Conservation (phyloP, 1,284 basidiomycete species). For the Ustanciosporium gigantosporum region DNA sequence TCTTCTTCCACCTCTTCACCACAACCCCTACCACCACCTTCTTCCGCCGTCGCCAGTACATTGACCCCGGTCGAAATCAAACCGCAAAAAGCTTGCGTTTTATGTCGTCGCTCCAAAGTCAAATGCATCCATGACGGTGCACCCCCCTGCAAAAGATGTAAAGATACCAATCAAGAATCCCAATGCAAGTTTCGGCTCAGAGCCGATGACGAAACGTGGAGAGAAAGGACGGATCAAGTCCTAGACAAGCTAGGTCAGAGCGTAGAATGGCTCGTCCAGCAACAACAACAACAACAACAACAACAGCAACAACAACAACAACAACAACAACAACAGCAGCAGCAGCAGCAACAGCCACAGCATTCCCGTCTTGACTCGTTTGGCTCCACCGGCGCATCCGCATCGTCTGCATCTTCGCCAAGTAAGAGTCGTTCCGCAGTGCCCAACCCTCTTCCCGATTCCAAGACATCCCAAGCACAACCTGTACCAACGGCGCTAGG, state of each 20-base stretch:
- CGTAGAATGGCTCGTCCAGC: conserved; percentile 42
- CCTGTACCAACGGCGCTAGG: not conserved
- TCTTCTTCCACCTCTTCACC: too few relatives aligned
- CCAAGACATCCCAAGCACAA: not conserved
- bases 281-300: conserved; percentile 12
- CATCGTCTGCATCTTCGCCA: not conserved
- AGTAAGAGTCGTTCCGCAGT: not conserved
- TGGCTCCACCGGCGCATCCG: not conserved
- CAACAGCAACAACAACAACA: conserved; percentile 2
- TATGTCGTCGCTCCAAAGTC: conserved; percentile 47
- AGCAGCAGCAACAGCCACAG: conserved; percentile 4
- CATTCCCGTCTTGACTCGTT: conserved; percentile 9
- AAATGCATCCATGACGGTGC: conserved; percentile 51
- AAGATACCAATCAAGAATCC: conserved; percentile 32
- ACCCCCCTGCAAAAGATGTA: conserved; percentile 50
- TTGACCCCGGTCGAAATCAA: conserved; percentile 39
- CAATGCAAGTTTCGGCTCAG: conserved; percentile 55
- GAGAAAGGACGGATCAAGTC: conserved; percentile 48
- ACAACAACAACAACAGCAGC: too few relatives aligned
- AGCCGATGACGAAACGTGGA: conserved; percentile 48
- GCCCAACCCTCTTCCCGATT: not conserved
- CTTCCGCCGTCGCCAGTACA: too few relatives aligned
- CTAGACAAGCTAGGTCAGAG: conserved; percentile 31
- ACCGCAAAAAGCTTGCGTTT: conserved; percentile 50
- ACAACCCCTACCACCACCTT: too few relatives aligned